Conservation (phyloP, 495 filamentous ascomycete species). For the Trichocladium uniseriatum region DNA sequence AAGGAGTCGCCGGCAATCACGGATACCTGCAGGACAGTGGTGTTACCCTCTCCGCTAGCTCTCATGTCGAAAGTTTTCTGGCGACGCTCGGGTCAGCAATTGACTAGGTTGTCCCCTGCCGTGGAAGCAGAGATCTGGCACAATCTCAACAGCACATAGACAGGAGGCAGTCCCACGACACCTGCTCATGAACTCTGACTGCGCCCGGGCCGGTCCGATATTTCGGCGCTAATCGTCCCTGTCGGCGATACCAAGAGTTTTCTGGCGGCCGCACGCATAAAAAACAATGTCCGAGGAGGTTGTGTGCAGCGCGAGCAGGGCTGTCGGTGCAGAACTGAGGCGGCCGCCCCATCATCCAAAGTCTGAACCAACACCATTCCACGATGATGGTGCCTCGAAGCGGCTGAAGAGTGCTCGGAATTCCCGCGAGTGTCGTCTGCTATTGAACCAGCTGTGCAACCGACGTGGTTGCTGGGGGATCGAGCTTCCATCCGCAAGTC, state of each 20-base stretch:
- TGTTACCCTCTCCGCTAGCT: background rate
- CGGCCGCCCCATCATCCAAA: background rate
- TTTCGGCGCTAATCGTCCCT: background rate
- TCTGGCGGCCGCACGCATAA: background rate
- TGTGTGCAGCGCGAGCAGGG: background rate
- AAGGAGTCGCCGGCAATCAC: background rate
- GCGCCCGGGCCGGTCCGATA: background rate
- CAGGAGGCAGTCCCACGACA: conserved; percentile 15
- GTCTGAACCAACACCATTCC: background rate
- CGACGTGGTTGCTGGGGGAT: background rate
- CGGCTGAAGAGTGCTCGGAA: background rate
- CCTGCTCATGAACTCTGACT: conserved; percentile 13
- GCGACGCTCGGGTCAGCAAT: background rate
- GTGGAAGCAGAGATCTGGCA: conserved; percentile 12
- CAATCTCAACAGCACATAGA: conserved; percentile 16
- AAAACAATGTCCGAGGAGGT: background rate
- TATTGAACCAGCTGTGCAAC: background rate
- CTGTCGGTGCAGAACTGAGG: background rate
- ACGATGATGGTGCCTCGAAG: background rate
- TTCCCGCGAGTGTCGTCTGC: background rate
- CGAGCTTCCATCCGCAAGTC: too few relatives aligned
- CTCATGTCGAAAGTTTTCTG: background rate
- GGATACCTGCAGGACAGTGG: conserved; percentile 9
- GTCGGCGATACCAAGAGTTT: background rate
- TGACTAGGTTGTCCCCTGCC: background rate